Evolutionary conservation across 768 basidiomycete species (phyloP), one percentile per base, ranked within the genome.

Genomic region (Lactifluus hygrophoroides): DNA sequence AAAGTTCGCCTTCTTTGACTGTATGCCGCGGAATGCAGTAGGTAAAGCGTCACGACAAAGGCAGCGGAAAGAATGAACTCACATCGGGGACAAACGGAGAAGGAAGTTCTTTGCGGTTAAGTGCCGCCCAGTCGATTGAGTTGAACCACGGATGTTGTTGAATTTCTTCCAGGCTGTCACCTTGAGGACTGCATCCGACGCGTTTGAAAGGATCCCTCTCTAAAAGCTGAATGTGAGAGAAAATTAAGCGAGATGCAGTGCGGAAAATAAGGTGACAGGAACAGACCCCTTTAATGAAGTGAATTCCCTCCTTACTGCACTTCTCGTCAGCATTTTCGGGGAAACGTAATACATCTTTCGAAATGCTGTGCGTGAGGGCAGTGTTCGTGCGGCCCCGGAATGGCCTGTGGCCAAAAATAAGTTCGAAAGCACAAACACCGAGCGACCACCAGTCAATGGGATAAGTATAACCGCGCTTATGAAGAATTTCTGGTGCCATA

Each of bases 1-100:
- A 69, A 99, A 99, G 71, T 99, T 97, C 30, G 95, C 93, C 73
- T 96, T 96, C 76, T 97, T 98, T n/a, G 86, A 85, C 94, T 98
- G 67, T 13, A 47, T 13, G 51, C n/a, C n/a, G 30, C 14, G 40
- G 10, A 51, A 46, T 35, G 32, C 34, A 46, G 43, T 58, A 45
- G 55, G 64, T 54, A 34, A 59, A n/a, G 61, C 30, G 58, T 57
- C 51, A 54, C 21, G 19, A 52, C 40, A 54, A 23, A 40, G 46
- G 23, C 7, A n/a, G 45, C 51, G 0, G 48, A 50, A 28, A 35
- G 53, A 58, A 38, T 25, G 37, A 14, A 76, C 83, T 64, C 69
- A 88, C 87, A 63, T 98, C 95, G 37, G 95, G 95, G 56, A 89
- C 80, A 67, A 97, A 97, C 0, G 93, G 90, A 32, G 95, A 84